Base-by-base conservation (phyloP, 208 protist species). In the Crithidia thermophila region DNA sequence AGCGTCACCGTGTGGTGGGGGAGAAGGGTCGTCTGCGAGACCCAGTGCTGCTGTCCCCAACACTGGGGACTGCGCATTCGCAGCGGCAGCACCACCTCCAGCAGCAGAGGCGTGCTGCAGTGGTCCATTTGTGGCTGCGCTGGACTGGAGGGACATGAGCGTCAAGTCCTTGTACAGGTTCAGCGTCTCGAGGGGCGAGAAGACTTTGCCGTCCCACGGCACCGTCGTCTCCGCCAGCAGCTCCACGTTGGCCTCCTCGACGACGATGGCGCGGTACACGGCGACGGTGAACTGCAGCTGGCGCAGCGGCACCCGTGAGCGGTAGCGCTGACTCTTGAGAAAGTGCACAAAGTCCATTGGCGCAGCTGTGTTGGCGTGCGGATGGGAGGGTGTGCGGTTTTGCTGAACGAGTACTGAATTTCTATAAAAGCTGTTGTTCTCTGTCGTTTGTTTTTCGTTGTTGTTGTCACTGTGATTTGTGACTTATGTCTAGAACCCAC, bases 341-440 rank as follows among this genome's bases (percentile, higher is more conserved):
- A 94, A 94, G 9, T 79, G 79, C 13, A 87, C 65, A 33, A 83
- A 69, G 56, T 88, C 79, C 81, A 94, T 90, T 13, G n/a, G n/a
- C n/a, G n/a, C n/a, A n/a, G n/a, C n/a, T n/a, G n/a, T n/a, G n/a
- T n/a, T n/a, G n/a, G n/a, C n/a, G n/a, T n/a, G n/a, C n/a, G n/a
- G 5, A 16, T 10, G 30, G 23, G 3, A 55, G 5, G 31, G 4
- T 69, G 21, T 62, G 8, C 23, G 28, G 42, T 62, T 55, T 43
- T 56, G 13, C 16, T 57, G n/a, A 58, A 58, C 9, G 13, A 58
- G n/a, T 34, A 50, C 30, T 8, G 10, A 42, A 40, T 13, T 23
- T n/a, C n/a, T n/a, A n/a, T n/a, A n/a, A 7, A 36, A 53, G 49
- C 49, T 8, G 16, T 30, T 53, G 16, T n/a, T n/a, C n/a, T n/a